Conservation (phyloP, 495 filamentous ascomycete genomes). For the Penicillium angulare region DNA sequence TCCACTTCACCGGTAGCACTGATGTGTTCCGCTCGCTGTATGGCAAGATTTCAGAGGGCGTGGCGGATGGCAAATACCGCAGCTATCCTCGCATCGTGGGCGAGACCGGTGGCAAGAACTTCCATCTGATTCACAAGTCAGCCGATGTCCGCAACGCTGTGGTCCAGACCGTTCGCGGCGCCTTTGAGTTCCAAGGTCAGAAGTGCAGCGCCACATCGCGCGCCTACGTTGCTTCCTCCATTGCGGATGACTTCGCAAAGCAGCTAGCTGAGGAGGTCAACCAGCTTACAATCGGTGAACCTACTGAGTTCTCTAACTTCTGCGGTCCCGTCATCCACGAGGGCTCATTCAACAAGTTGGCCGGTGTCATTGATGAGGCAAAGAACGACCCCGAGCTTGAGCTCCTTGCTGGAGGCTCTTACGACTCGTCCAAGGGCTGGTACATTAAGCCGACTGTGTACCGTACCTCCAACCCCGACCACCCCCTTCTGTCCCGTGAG, state of each 20-base stretch:
- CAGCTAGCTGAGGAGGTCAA: slow-evolving; percentile 63
- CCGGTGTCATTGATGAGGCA: slow-evolving; percentile 58
- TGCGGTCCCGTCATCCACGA: slow-evolving; percentile 57
- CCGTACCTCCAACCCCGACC: slow-evolving; percentile 60
- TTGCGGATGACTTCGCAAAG: slow-evolving; percentile 64
- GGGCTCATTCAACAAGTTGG: slow-evolving; percentile 52
- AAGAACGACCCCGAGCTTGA: slow-evolving; percentile 62
- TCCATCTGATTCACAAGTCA: slow-evolving; percentile 74
- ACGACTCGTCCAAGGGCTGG: slow-evolving; percentile 60
- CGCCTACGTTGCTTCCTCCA: slow-evolving; percentile 66
- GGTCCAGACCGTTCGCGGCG: slow-evolving; percentile 74
- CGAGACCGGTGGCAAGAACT: slow-evolving; percentile 89
- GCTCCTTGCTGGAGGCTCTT: slow-evolving; percentile 57
- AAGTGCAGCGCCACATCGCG: slow-evolving; percentile 85
- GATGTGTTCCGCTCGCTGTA: slow-evolving; percentile 79
- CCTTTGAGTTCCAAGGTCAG: slow-evolving; percentile 85
- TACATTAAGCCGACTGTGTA: slow-evolving; percentile 70
- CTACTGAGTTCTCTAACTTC: slow-evolving; percentile 64
- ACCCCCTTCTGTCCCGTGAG: slow-evolving; percentile 60
- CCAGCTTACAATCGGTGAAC: slow-evolving; percentile 64
- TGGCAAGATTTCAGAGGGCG: slow-evolving; percentile 69
- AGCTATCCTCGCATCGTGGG: slow-evolving; percentile 81
- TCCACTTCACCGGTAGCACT: slow-evolving; percentile 83
- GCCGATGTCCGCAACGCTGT: slow-evolving; percentile 75
- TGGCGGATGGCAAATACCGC: slow-evolving; percentile 69